Conservation (phyloP, 108 stramenopile genomes). For the Fistulifera pelliculosa region DNA sequence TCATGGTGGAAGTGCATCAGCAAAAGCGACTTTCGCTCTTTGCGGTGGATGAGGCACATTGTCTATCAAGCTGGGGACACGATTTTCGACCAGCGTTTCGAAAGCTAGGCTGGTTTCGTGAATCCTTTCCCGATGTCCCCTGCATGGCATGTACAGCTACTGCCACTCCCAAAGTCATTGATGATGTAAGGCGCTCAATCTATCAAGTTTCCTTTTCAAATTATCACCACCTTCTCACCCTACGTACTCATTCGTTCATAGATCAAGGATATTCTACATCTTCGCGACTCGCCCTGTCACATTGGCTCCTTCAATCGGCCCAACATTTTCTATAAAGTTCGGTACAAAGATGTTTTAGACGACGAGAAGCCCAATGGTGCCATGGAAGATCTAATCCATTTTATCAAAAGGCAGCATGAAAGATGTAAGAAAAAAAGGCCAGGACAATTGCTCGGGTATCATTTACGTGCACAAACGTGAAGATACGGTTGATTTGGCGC, state of each 20-base stretch:
- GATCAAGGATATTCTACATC: conserved; percentile 50
- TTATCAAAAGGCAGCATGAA: conserved; percentile 49
- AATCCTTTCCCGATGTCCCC: conserved; percentile 73
- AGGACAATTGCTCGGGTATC: conserved; percentile 64
- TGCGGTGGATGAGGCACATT: conserved; percentile 97
- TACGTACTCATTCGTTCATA: too few species aligned
- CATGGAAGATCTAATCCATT: conserved; percentile 35
- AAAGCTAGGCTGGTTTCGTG: conserved; percentile 57
- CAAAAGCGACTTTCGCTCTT: conserved; percentile 58
- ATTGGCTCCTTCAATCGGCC: conserved; percentile 84
- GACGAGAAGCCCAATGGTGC: conserved; percentile 18
- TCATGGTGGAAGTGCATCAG: conserved; percentile 55
- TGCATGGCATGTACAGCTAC: conserved; percentile 91
- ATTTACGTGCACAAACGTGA: conserved; percentile 91
- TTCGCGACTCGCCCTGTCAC: conserved; percentile 33
- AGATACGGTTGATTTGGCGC: conserved; percentile 52
- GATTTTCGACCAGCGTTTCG: conserved; percentile 81
- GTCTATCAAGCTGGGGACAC: conserved; percentile 91
- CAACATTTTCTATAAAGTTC: conserved; percentile 88
- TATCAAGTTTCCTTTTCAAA: too few species aligned
- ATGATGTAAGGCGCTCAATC: conserved; percentile 21
- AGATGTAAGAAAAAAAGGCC: conserved; percentile 15
- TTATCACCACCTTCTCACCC: too few species aligned
- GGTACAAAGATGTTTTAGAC: conserved; percentile 40
- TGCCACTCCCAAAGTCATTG: conserved; percentile 78